phyloP scores from a whole-genome alignment of 164 flowering plant genomes.

The Berberis vulgaris region DNA sequence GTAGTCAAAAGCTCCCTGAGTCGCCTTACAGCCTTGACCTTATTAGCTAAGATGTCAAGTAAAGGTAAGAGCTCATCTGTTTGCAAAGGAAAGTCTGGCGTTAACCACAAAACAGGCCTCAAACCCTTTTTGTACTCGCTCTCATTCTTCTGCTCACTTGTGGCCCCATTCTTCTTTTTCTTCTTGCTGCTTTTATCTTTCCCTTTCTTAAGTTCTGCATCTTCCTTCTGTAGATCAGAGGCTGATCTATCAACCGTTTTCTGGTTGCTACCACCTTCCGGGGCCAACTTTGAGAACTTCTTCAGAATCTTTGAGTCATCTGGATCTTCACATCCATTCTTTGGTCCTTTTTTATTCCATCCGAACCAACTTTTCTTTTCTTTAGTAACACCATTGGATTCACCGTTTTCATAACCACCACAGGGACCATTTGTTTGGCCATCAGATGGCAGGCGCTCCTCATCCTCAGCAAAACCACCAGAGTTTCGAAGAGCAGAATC shows the following conservation, averaged over 20 bases:
- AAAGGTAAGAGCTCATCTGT: slow-evolving; percentile 93
- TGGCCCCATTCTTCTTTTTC: slow-evolving; percentile 73
- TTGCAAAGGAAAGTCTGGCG: slow-evolving; percentile 87
- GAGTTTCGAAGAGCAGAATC: slow-evolving; percentile 78
- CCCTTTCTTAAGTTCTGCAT: slow-evolving; percentile 53
- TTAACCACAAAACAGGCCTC: slow-evolving; percentile 94
- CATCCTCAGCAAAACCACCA: slow-evolving; percentile 59
- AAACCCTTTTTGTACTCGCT: slow-evolving; percentile 95
- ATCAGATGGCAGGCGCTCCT: slow-evolving; percentile 36
- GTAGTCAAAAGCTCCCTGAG: slow-evolving; percentile 93
- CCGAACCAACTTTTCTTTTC: slow-evolving; percentile 95
- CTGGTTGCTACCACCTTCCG: slow-evolving; percentile 49
- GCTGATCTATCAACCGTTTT: slow-evolving; percentile 39
- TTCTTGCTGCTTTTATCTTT: slow-evolving; percentile 74
- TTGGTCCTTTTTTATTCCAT: slow-evolving; percentile 73
- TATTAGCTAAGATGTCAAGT: slow-evolving; percentile 92
- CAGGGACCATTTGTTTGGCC: slow-evolving; percentile 47
- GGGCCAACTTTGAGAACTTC: slow-evolving; percentile 67
- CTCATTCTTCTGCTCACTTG: slow-evolving; percentile 63
- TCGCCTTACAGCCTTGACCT: slow-evolving; percentile 95
- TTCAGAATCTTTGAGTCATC: slow-evolving; percentile 63
- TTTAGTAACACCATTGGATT: slow-evolving; percentile 51
- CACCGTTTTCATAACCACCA: slow-evolving; percentile 37
- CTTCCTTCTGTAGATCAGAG: slow-evolving; percentile 46
- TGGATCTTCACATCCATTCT: slow-evolving; percentile 39